Base-by-base conservation (phyloP, 129 eudicot species). In the Saposhnikovia divaricata region DNA sequence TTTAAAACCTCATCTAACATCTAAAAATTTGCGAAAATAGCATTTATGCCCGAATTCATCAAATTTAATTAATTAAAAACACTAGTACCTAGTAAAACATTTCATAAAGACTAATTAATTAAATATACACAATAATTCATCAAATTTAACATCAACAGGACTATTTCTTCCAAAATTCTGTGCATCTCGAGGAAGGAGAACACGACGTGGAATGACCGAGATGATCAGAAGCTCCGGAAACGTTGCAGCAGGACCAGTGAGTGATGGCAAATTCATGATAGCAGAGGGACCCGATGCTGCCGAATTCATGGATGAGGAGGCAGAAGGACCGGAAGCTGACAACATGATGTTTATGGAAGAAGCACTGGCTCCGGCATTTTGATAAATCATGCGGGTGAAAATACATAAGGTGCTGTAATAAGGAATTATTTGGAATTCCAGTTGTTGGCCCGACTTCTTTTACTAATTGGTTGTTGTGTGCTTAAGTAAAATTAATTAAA, bases 161-260 rank as follows among this genome's bases (percentile, higher is more conserved):
- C 90, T 87, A 23, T 91, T 83, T 75, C 87, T 93, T 76, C 98
- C 98, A 5, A 90, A 82, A 66, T 53, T 93, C n/a, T 93, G 98
- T 71, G 85, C 81, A 76, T 79, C 85, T 31, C 82, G 81, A 73
- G 87, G 85, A 21, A 87, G 53, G 74, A 82, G 74, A 31, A 83
- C 82, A 46, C 84, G 98, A 9, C 86, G 98, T 27, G 91, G 76
- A 59, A 91, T 93, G 98, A 80, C 83, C 6, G 98, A 93, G 85
- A 23, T 55, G 63, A 87, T 93, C 23, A 93, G 78, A 77, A 91
- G 96, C 85, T 90, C 93, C 0, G 98, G 97, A 42, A 76, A 21
- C 23, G 90, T 82, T 21, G 97, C 90, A 48, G 86, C 91, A 9
- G 95, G 89, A 63, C 95, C 92, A 1, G 61, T 37, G 66, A 63